Evolutionary conservation across 2,329 filamentous ascomycete species (phyloP).

Genomic region (Pseudogymnoascus sp.): DNA sequence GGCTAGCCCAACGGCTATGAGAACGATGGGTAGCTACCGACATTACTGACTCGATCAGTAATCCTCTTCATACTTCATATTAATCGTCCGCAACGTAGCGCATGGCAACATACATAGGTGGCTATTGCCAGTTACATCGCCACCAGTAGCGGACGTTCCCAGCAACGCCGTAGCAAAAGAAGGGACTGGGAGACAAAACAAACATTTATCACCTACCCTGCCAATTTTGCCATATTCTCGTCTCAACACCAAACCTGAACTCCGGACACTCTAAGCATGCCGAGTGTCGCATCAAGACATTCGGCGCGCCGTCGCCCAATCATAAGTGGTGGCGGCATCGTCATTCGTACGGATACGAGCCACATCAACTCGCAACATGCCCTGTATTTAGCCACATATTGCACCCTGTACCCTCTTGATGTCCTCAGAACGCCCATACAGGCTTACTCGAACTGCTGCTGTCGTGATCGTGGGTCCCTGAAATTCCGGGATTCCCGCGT

Average conservation of each 20-base stretch:
- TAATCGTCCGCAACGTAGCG: not conserved
- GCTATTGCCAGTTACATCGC: not conserved
- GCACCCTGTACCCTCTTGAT: not conserved
- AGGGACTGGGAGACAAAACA: not conserved
- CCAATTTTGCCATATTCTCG: not conserved
- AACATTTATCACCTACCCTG: not conserved
- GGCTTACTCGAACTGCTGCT: not conserved
- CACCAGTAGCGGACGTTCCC: not conserved
- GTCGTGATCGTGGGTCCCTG: not conserved
- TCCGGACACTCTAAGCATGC: not conserved
- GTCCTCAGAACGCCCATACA: not conserved
- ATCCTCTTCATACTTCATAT: not conserved
- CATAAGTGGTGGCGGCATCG: not conserved
- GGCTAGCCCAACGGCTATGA: not conserved
- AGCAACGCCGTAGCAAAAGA: not conserved
- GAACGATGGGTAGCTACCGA: not conserved
- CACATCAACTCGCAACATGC: not conserved
- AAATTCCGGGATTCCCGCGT: not conserved
- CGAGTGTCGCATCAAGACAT: not conserved
- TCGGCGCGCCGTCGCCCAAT: not conserved
- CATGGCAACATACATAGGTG: not conserved
- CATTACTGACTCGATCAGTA: not conserved
- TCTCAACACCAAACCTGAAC: not conserved
- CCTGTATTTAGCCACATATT: slow-evolving; percentile 4
- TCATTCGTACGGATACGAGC: not conserved